Percentiles rank a stretch among this genome's conserved stretches.
These are phyloP conservation scores for Gillenia trifoliata DNA, from an alignment of 306 rosid genomes.

Conservation along the genomic window DNA sequence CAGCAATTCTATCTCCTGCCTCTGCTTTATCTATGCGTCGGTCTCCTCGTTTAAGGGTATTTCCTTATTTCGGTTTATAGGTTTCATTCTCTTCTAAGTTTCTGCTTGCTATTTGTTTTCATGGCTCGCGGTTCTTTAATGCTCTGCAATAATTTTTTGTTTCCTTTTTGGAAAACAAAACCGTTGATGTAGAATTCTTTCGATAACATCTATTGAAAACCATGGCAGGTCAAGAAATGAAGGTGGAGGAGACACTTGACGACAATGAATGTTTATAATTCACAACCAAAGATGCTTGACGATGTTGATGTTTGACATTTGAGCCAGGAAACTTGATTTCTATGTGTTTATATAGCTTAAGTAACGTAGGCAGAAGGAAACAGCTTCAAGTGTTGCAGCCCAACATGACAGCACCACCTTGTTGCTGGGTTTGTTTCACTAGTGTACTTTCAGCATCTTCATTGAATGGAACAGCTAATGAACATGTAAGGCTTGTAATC, in stretches of 20 bases:
- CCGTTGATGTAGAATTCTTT: background rate
- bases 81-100: background rate
- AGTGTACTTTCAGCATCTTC: background rate
- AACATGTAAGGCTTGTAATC: conserved; percentile 10
- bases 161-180: background rate
- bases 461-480: conserved; percentile 3
- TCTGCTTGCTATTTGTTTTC: background rate
- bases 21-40: conserved; percentile 58
- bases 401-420: conserved; percentile 15
- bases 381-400: conserved; percentile 7
- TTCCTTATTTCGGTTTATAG: background rate
- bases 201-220: background rate
- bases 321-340: conserved; percentile 14
- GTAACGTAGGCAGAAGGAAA: conserved; percentile 14
- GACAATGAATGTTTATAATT: background rate
- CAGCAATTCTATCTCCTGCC: conserved; percentile 39
- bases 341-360: background rate
- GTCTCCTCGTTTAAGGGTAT: conserved; percentile 63
- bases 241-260: conserved; percentile 13
- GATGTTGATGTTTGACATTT: conserved; percentile 17
- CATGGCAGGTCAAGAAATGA: conserved; percentile 52
- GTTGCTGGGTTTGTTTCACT: conserved; percentile 18
- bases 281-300: conserved; percentile 15
- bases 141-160: background rate
- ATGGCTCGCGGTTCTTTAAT: background rate